A percentile compares a stretch with the other conserved stretches of the same genome.
phyloP scores from a whole-genome alignment of 2,329 filamentous ascomycete genomes.

The Cytospora schulzeri region DNA sequence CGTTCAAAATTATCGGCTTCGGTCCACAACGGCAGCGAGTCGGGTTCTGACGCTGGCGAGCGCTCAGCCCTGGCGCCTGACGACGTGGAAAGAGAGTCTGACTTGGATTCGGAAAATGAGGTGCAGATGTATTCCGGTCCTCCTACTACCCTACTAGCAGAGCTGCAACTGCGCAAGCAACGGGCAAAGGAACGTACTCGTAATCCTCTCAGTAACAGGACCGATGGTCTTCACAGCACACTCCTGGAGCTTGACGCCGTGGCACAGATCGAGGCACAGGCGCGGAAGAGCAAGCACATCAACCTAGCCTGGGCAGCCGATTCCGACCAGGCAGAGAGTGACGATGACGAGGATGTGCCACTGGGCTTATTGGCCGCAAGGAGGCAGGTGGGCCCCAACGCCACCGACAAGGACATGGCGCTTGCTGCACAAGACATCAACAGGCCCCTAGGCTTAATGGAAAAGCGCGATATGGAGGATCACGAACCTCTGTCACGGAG shows the following conservation, averaged over 20 bases:
- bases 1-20: slow-evolving; percentile 28
- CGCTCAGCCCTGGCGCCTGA: slow-evolving; percentile 32
- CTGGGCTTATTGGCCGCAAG: slow-evolving; percentile 76
- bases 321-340: slow-evolving; percentile 47
- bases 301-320: slow-evolving; percentile 78
- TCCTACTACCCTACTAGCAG: slow-evolving; percentile 88
- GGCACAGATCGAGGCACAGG: slow-evolving; percentile 77
- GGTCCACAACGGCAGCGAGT: slow-evolving; percentile 18
- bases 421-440: slow-evolving; percentile 57
- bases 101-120: slow-evolving; percentile 47
- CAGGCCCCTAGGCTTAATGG: slow-evolving; percentile 73
- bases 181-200: slow-evolving; percentile 81
- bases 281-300: slow-evolving; percentile 73
- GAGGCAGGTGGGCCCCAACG: slow-evolving; percentile 50
- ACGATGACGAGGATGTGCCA: slow-evolving; percentile 87
- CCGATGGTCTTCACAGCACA: slow-evolving; percentile 81
- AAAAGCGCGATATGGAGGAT: slow-evolving; percentile 83
- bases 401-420: slow-evolving; percentile 42
- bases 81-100: slow-evolving; percentile 34
- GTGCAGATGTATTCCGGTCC: slow-evolving; percentile 64
- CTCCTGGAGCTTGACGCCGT: slow-evolving; percentile 89
- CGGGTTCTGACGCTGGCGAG: slow-evolving; percentile 28
- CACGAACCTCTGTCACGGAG: slow-evolving; percentile 84
- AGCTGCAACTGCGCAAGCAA: slow-evolving; percentile 87
- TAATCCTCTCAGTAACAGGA: slow-evolving; percentile 61